These are phyloP conservation scores for Pseudogymnoascus sp. DNA, from an alignment of 2,329 filamentous ascomycete species.

Conservation along the genomic window DNA sequence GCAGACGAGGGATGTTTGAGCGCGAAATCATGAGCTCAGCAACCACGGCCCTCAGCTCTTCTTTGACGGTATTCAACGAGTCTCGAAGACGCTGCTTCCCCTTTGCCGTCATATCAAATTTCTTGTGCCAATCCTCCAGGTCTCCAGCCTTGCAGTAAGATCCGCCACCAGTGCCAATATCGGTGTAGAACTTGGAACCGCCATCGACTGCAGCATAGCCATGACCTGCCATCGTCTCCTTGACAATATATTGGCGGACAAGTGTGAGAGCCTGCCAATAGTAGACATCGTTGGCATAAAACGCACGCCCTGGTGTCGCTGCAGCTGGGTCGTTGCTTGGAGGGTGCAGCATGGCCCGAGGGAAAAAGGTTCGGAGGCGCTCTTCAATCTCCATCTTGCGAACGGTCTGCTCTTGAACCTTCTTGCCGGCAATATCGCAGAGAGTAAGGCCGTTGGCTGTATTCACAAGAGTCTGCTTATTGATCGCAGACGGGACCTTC, in stretches of 20 bases:
- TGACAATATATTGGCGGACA: conserved; percentile 21
- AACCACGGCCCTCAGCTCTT: conserved; percentile 17
- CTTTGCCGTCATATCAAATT: conserved; percentile 21
- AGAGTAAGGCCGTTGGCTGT: conserved; percentile 12
- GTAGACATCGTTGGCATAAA: conserved; percentile 26
- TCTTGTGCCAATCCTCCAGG: conserved; percentile 15
- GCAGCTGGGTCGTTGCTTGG: background rate
- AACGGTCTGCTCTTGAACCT: conserved; percentile 19
- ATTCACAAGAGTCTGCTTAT: conserved; percentile 12
- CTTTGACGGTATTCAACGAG: conserved; percentile 16
- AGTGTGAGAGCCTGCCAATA: conserved; percentile 23
- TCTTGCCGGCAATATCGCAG: conserved; percentile 17
- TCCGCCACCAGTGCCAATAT: conserved; percentile 14
- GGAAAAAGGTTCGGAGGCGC: conserved; percentile 20
- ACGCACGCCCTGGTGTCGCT: conserved; percentile 21
- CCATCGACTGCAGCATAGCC: conserved; percentile 23
- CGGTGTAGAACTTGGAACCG: conserved; percentile 23
- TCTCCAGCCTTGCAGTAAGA: conserved; percentile 16
- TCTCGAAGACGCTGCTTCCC: conserved; percentile 13
- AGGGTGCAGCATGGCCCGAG: conserved; percentile 20
- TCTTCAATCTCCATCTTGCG: conserved; percentile 23
- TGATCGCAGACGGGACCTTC: conserved; percentile 16
- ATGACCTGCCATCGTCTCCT: conserved; percentile 13
- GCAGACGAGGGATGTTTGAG: background rate
- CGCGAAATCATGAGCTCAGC: conserved; percentile 16